Evolutionary conservation across 2,329 filamentous ascomycete genomes (phyloP).

Genomic region (Microdochium nivale): DNA sequence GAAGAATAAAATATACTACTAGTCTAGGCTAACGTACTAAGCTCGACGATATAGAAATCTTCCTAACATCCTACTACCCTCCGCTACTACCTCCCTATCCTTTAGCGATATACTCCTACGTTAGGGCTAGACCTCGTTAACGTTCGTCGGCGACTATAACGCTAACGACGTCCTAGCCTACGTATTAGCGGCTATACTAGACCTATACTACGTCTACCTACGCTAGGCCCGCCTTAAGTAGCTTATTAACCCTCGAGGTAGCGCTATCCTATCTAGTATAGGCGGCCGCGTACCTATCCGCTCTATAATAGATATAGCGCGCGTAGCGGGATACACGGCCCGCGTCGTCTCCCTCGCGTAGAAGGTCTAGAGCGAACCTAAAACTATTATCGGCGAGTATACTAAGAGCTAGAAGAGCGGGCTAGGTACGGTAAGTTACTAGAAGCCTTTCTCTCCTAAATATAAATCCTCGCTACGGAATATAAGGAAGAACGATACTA

Average conservation of each 20-base stretch:
- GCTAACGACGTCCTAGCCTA: not conserved
- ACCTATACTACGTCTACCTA: not conserved
- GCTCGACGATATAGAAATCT: not conserved
- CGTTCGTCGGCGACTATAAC: not conserved
- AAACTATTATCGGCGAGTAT: not conserved
- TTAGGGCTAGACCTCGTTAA: not conserved
- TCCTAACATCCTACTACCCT: not conserved
- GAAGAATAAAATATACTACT: not conserved
- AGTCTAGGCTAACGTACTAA: not conserved
- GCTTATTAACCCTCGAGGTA: not conserved
- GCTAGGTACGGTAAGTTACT: not conserved
- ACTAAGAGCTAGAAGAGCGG: not conserved
- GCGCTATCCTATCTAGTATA: not conserved
- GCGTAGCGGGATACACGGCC: not conserved
- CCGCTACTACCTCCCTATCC: not conserved
- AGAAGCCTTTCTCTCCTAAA: too few relatives aligned
- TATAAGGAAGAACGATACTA: too few relatives aligned
- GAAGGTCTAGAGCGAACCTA: not conserved
- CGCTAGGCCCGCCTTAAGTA: not conserved
- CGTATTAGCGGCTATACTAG: not conserved
- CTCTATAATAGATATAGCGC: not conserved
- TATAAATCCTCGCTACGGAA: too few relatives aligned
- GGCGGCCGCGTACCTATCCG: not conserved
- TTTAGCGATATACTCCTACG: not conserved
- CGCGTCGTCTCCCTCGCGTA: not conserved